Evolutionary conservation across 768 basidiomycete species (phyloP).

Genomic region (Amanita polypyramis): DNA sequence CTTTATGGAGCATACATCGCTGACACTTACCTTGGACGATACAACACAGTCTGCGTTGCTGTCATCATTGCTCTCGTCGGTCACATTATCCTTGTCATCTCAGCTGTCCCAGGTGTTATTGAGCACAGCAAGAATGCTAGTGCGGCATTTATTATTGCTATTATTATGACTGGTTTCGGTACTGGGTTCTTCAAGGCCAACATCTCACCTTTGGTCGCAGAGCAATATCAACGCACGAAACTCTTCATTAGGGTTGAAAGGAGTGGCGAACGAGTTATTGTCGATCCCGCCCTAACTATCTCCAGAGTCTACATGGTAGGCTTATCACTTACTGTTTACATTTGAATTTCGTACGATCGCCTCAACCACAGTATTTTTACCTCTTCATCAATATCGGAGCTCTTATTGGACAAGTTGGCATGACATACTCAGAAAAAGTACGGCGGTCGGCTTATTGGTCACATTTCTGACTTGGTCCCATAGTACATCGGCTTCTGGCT

Average conservation of each 20-base stretch:
- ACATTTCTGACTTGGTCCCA: background rate
- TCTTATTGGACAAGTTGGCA: slow-evolving; percentile 56
- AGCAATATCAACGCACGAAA: slow-evolving; percentile 53
- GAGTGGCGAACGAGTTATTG: slow-evolving; percentile 59
- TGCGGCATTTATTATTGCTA: slow-evolving; percentile 44
- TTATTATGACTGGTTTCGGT: slow-evolving; percentile 50
- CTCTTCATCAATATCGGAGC: slow-evolving; percentile 68
- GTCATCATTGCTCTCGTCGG: slow-evolving; percentile 51
- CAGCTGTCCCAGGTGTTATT: slow-evolving; percentile 60
- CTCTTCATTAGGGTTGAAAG: slow-evolving; percentile 40
- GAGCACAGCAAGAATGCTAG: slow-evolving; percentile 33
- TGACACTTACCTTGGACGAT: slow-evolving; percentile 63
- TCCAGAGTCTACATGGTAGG: slow-evolving; percentile 65
- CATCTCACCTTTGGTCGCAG: slow-evolving; percentile 69
- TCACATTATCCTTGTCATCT: slow-evolving; percentile 53
- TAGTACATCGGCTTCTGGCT: slow-evolving; percentile 59
- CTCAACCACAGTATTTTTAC: slow-evolving; percentile 42
- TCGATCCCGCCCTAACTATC: slow-evolving; percentile 61
- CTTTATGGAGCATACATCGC: slow-evolving; percentile 65
- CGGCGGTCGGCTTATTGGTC: background rate
- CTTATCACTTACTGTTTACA: slow-evolving; percentile 4
- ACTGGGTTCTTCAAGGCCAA: slow-evolving; percentile 69
- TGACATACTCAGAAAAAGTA: slow-evolving; percentile 61
- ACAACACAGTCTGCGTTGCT: slow-evolving; percentile 59
- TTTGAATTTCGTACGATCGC: background rate